Evolutionary conservation across 495 filamentous ascomycete genomes (phyloP), one percentile per base, ranked within the genome.

Genomic region (Bacidia rubella): DNA sequence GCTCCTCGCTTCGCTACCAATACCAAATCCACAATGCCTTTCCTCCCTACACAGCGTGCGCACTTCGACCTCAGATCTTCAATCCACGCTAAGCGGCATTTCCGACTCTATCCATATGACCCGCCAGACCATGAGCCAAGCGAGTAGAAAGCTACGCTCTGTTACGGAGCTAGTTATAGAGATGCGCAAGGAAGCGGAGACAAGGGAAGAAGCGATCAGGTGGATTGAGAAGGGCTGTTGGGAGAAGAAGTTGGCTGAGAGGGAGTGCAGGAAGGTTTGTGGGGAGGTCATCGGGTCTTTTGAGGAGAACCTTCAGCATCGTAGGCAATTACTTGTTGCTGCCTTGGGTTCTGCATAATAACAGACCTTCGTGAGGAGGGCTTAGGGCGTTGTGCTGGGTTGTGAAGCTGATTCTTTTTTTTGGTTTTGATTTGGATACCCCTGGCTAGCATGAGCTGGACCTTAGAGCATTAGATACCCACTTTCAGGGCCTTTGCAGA

Each of bases 71-170:
- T 67, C 80, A 22, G 87, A 92, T 40, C 75, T 96, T 15, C 79
- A 86, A 26, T 74, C 81, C 50, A 83, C 86, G 1, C 81, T 98
- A 42, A 85, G 85, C 54, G 79, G 85, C 57, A 74, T 98, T 5
- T 83, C 84, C n/a, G 92, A 98, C 63, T 88, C 86, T 0, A 73
- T 97, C 20, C 90, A 97, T 66, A 94, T 96, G 81, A 83, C 80
- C n/a, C 78, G 87, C 2, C 92, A 98, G 63, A 81, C 85, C 0
- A 89, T 85, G 1, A 81, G 80, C 1, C 81, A 80, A 0, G 92
- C 92, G 11, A 80, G 82, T 2, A 74, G 92, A 26, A 70, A 84
- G 26, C 69, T 97, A 26, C 75, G 82, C 49, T 81, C 76, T 27
- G 86, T 85, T 0, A 81, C 80, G 48, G 87, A 90, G 60, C 75